Conservation (phyloP, 129 eudicot species). For the Helichrysum umbraculigerum region DNA sequence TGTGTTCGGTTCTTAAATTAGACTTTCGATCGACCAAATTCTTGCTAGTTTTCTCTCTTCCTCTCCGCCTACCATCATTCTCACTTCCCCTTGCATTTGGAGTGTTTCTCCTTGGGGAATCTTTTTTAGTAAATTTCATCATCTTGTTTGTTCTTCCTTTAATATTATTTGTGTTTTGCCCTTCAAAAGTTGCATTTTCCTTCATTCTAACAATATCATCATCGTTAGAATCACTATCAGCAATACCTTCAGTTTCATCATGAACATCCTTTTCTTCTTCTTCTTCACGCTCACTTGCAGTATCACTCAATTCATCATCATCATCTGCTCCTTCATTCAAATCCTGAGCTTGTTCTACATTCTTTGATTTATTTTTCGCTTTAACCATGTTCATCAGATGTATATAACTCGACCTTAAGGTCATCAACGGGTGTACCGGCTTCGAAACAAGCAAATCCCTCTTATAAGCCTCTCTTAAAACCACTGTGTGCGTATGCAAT, state of each 20-base stretch:
- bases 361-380: constrained; percentile 47
- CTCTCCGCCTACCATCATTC: constrained; percentile 29
- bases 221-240: not conserved
- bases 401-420: constrained; percentile 63
- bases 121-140: constrained; percentile 12
- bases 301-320: constrained; percentile 29
- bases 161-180: not conserved
- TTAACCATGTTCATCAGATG: constrained; percentile 64
- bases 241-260: not conserved
- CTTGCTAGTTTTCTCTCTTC: constrained; percentile 23
- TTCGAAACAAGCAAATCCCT: constrained; percentile 63
- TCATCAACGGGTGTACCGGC: constrained; percentile 55
- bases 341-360: constrained; percentile 19
- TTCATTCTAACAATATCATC: constrained; percentile 15
- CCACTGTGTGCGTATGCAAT: constrained; percentile 71
- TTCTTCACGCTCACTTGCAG: constrained; percentile 36
- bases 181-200: constrained; percentile 20
- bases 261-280: constrained; percentile 35
- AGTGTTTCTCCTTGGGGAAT: constrained; percentile 25
- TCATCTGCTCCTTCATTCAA: constrained; percentile 37
- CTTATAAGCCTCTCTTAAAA: constrained; percentile 82
- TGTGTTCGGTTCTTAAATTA: constrained; percentile 1
- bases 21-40: not conserved
- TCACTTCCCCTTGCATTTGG: constrained; percentile 35
- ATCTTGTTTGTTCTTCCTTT: constrained; percentile 21